phyloP scores from a whole-genome alignment of 2,329 filamentous ascomycete species.

The Penicillium expansum region DNA sequence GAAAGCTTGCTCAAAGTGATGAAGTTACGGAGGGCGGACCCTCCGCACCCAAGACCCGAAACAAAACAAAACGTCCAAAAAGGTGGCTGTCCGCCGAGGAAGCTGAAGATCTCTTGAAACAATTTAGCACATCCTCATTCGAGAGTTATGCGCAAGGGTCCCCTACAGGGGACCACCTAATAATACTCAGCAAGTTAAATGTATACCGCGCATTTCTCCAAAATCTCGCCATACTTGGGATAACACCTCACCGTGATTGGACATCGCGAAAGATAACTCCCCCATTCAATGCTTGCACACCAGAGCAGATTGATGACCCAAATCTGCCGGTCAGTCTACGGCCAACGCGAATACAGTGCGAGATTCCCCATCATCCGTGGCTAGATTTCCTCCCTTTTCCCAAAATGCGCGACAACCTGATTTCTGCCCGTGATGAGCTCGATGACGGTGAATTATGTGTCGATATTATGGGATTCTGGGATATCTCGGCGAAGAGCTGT shows the following conservation, averaged over 20 bases:
- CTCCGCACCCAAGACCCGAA: not conserved
- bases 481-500: not conserved
- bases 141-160: not conserved
- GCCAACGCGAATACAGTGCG: not conserved
- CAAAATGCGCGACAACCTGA: slow-evolving; percentile 37
- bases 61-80: not conserved
- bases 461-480: not conserved
- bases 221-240: not conserved
- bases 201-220: not conserved
- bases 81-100: not conserved
- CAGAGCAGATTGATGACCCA: not conserved
- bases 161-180: not conserved
- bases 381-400: slow-evolving; percentile 45
- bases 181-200: not conserved
- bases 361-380: slow-evolving; percentile 39
- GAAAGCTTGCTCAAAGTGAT: not conserved
- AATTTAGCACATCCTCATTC: not conserved
- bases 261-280: not conserved
- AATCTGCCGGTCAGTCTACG: not conserved
- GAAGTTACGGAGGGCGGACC: not conserved
- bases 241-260: not conserved
- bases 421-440: not conserved
- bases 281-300: not conserved
- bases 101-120: not conserved
- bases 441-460: not conserved